A percentile compares a stretch with the other conserved stretches of the same genome.
These are phyloP conservation scores for Podila clonocystis DNA, from an alignment of 192 early-diverging fungal genomes.

Conservation along the genomic window DNA sequence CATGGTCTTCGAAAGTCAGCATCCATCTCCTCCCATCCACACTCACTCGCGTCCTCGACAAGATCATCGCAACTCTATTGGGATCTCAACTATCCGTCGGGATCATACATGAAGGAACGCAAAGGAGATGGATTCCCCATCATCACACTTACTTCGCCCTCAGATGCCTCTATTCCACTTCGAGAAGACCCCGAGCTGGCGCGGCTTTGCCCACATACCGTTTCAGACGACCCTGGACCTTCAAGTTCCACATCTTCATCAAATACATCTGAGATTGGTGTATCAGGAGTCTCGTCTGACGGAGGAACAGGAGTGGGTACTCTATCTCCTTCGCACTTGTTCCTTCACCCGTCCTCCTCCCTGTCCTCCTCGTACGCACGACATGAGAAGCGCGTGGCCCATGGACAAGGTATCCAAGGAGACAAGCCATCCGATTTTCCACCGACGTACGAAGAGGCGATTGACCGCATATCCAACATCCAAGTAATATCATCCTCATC, in stretches of 20 bases:
- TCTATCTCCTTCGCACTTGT: constrained; percentile 17
- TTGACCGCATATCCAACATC: constrained; percentile 7
- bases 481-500: no score
- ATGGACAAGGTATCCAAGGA: no score
- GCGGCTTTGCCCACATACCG: no score
- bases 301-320: no score
- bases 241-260: no score
- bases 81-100: not conserved
- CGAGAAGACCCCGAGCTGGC: no score
- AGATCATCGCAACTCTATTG: constrained; percentile 13
- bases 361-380: constrained; percentile 10
- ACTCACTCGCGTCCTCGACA: constrained; percentile 7
- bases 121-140: constrained; percentile 28
- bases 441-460: constrained; percentile 36
- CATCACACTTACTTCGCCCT: constrained; percentile 43
- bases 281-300: no score
- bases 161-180: constrained; percentile 25
- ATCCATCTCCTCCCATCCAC: not conserved
- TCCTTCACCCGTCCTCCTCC: constrained; percentile 27
- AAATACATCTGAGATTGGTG: no score
- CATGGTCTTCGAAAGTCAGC: constrained; percentile 8
- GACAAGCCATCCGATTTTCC: constrained; percentile 20
- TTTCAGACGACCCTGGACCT: no score
- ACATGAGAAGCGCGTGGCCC: constrained; percentile 2
- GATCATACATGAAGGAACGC: constrained; percentile 9